Conservation (phyloP, 1,284 basidiomycete species). For the Leccinum subrobustum region DNA sequence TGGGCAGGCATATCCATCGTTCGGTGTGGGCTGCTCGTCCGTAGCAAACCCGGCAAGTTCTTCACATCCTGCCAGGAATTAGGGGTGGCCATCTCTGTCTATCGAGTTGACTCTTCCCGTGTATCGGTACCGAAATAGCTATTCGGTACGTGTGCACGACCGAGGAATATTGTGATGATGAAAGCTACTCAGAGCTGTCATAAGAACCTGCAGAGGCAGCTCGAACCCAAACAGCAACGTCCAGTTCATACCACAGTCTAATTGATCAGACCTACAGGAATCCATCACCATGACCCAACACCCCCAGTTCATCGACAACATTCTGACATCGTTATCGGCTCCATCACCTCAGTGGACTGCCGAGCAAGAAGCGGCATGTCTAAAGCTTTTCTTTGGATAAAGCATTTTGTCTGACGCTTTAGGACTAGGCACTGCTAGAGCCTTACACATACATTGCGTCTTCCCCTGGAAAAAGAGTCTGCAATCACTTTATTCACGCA, state of each 20-base stretch:
- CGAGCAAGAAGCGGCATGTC: slow-evolving; percentile 24
- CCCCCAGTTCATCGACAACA: slow-evolving; percentile 23
- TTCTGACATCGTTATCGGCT: slow-evolving; percentile 21
- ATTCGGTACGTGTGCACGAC: neutral
- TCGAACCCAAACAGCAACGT: neutral
- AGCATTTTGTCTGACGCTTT: neutral
- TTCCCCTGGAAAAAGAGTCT: slow-evolving; percentile 91
- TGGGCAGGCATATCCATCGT: neutral
- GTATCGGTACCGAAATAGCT: neutral
- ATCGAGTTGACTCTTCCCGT: neutral
- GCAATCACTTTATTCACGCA: slow-evolving; percentile 84
- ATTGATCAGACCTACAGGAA: neutral
- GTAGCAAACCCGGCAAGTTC: neutral
- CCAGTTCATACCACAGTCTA: neutral
- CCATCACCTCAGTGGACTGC: slow-evolving; percentile 9
- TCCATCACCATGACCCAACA: slow-evolving; percentile 12
- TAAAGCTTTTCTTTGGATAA: neutral
- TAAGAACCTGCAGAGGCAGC: neutral
- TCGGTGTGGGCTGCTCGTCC: neutral
- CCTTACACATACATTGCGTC: slow-evolving; percentile 89
- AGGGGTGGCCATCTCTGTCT: neutral
- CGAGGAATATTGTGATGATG: neutral
- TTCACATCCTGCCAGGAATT: neutral
- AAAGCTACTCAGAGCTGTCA: neutral
- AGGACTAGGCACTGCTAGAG: slow-evolving; percentile 63